These are phyloP conservation scores for Penicillium rolfsii DNA, from an alignment of 2,329 filamentous ascomycete genomes.

Conservation along the genomic window DNA sequence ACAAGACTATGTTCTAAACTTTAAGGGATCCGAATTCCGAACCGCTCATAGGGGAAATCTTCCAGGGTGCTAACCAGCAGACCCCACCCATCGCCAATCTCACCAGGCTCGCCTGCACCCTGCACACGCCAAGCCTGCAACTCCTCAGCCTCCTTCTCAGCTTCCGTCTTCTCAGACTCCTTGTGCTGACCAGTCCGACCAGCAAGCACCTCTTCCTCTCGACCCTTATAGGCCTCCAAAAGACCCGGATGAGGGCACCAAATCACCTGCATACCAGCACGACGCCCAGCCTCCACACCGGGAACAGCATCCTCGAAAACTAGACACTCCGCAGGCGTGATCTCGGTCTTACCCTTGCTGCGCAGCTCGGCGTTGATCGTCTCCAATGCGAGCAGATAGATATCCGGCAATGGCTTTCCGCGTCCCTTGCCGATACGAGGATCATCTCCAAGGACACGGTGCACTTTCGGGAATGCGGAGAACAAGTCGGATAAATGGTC, in stretches of 20 bases:
- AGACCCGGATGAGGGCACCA: constrained; percentile 88
- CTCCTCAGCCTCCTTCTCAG: constrained; percentile 45
- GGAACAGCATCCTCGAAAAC: constrained; percentile 97
- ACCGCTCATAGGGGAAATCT: constrained; percentile 62
- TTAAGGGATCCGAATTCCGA: constrained; percentile 54
- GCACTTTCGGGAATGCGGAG: constrained; percentile 64
- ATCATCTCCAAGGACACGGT: constrained; percentile 85
- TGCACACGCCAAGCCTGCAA: constrained; percentile 43
- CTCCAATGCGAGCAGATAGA: constrained; percentile 83
- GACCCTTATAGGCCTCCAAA: constrained; percentile 72
- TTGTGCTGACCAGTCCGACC: constrained; percentile 74
- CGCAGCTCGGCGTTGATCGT: constrained; percentile 77
- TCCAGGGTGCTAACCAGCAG: constrained; percentile 58
- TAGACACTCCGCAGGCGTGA: constrained; percentile 83
- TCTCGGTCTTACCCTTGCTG: constrained; percentile 58
- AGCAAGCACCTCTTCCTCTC: constrained; percentile 80
- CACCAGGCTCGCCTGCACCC: constrained; percentile 54
- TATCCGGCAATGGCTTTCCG: constrained; percentile 95
- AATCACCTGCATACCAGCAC: constrained; percentile 91
- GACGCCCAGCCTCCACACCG: constrained; percentile 84
- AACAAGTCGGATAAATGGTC: constrained; percentile 57
- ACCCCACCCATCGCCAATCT: constrained; percentile 64
- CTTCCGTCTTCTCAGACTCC: constrained; percentile 51
- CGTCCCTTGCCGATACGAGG: constrained; percentile 72
- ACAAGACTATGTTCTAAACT: neutral